Evolutionary conservation across 2,329 filamentous ascomycete genomes (phyloP).

Genomic region (Domatiomyces globalis): DNA sequence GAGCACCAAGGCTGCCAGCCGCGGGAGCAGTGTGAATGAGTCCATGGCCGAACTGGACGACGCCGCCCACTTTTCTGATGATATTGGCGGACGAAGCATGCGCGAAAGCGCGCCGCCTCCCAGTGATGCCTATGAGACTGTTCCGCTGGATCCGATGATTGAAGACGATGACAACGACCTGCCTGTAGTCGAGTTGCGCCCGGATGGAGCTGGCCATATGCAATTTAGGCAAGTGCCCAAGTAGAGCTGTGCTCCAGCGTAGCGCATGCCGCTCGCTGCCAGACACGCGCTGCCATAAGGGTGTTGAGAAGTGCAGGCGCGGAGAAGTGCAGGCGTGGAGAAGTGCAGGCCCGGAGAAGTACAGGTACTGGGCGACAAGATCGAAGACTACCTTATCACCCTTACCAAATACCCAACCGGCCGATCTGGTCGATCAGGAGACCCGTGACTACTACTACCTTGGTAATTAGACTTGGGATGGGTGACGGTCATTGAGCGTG

Average conservation of each 20-base stretch:
- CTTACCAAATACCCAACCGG: too few species aligned
- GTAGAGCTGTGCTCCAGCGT: too few species aligned
- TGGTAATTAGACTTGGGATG: too few species aligned
- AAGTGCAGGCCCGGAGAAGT: too few species aligned
- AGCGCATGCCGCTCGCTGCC: too few species aligned
- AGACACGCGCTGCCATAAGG: too few species aligned
- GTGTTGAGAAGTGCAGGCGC: too few species aligned
- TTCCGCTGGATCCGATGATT: neutral
- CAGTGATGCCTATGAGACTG: neutral
- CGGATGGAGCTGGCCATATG: conserved; percentile 1
- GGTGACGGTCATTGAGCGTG: too few species aligned
- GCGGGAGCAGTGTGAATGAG: neutral
- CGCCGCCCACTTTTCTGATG: neutral
- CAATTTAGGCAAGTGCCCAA: neutral
- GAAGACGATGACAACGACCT: conserved; percentile 13
- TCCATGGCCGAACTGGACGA: neutral
- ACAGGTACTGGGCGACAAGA: too few species aligned
- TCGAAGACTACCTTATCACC: too few species aligned
- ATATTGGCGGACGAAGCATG: conserved; percentile 2
- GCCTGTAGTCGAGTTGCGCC: conserved; percentile 12
- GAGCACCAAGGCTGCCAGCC: neutral
- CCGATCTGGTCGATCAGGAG: conserved; percentile 10
- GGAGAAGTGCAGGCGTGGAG: too few species aligned
- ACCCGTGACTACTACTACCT: too few species aligned
- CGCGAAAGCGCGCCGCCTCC: conserved; percentile 16